Percentiles rank a stretch among this genome's conserved stretches.
Evolutionary conservation across 1,284 basidiomycete species (phyloP).

Genomic region (Ustilago shanxiensis): DNA sequence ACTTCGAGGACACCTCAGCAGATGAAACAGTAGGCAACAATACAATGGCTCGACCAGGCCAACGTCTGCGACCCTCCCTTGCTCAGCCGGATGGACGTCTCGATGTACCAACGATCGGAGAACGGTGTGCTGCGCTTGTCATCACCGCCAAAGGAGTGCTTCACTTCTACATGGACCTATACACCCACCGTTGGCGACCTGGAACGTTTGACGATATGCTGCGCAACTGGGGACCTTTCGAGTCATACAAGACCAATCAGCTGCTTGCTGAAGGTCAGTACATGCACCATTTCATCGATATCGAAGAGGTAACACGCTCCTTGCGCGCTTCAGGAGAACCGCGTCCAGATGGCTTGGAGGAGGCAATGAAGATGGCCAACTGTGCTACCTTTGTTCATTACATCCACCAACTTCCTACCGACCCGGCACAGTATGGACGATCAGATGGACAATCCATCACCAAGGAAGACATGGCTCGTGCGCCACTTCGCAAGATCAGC

Average conservation of each 20-base stretch:
- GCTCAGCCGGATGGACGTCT: conserved; percentile 40
- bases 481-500: conserved; percentile 42
- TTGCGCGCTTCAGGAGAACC: conserved; percentile 24
- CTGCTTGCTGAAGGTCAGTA: conserved; percentile 54
- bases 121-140: conserved; percentile 50
- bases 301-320: conserved; percentile 40
- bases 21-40: conserved; percentile 16
- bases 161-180: conserved; percentile 52
- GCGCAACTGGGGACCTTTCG: conserved; percentile 54
- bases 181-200: conserved; percentile 33
- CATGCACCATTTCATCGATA: conserved; percentile 58
- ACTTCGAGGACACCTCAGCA: conserved; percentile 7
- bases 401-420: conserved; percentile 51
- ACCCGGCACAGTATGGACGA: conserved; percentile 26
- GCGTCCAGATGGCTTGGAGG: conserved; percentile 38
- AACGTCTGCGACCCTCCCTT: conserved; percentile 46
- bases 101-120: conserved; percentile 47
- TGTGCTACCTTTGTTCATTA: conserved; percentile 62
- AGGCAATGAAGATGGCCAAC: conserved; percentile 59
- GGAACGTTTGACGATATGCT: conserved; percentile 52
- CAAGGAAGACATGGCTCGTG: conserved; percentile 25
- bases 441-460: conserved; percentile 32
- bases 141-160: conserved; percentile 54
- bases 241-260: conserved; percentile 57
- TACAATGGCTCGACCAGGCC: conserved; percentile 38